Conservation (phyloP, 129 eudicot genomes). For the Centrapalus pauciflorus region DNA sequence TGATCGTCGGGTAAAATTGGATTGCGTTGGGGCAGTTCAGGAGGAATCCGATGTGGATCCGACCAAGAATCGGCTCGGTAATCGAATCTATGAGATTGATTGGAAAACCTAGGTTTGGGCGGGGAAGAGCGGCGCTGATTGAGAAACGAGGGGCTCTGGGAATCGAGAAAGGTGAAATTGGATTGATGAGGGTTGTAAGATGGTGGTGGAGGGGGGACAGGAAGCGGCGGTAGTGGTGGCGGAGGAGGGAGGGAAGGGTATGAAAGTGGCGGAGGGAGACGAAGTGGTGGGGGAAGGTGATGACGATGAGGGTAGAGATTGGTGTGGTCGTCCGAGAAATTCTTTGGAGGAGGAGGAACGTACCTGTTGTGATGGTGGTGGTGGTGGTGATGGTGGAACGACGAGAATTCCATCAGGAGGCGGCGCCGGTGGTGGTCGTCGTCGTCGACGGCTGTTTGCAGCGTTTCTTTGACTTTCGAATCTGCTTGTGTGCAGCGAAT, state of each 20-base stretch:
- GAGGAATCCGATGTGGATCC: constrained; percentile 21
- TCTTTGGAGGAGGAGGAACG: constrained; percentile 29
- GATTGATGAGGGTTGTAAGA: constrained; percentile 27
- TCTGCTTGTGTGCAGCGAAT: constrained; percentile 8
- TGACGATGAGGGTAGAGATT: constrained; percentile 28
- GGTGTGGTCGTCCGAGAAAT: constrained; percentile 26
- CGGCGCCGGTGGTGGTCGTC: not conserved
- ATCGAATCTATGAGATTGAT: constrained; percentile 21
- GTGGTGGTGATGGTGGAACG: constrained; percentile 42
- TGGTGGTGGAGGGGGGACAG: constrained; percentile 34
- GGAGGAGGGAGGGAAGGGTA: constrained; percentile 30
- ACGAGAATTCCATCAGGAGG: constrained; percentile 43
- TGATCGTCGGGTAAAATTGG: constrained; percentile 10
- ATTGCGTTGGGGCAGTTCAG: constrained; percentile 14
- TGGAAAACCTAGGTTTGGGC: constrained; percentile 39
- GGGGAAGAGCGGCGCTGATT: constrained; percentile 21
- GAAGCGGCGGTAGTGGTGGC: constrained; percentile 20
- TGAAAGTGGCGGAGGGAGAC: constrained; percentile 30
- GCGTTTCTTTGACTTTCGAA: constrained; percentile 12
- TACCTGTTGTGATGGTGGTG: constrained; percentile 39
- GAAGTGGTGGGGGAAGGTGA: constrained; percentile 27
- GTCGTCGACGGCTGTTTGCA: not conserved
- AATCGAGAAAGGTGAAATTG: constrained; percentile 34
- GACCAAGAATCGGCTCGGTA: constrained; percentile 19
- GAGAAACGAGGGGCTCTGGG: constrained; percentile 22